Conservation (phyloP, 2,329 filamentous ascomycete species). For the Incumbomyces lentus region DNA sequence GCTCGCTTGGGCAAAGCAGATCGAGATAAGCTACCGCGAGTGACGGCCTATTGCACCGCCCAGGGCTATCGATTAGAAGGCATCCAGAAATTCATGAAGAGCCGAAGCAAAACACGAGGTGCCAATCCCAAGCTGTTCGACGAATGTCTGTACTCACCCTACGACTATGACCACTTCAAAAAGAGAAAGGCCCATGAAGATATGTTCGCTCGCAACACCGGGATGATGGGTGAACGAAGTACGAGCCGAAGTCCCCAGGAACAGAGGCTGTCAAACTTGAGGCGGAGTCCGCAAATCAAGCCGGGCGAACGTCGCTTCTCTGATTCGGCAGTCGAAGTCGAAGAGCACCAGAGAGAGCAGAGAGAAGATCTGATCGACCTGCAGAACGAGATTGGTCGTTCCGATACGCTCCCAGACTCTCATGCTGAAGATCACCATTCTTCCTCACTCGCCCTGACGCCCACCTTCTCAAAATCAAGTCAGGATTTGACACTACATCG, state of each 20-base stretch:
- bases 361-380: conserved; percentile 57
- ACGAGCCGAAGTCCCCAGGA: conserved; percentile 20
- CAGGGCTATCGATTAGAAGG: conserved; percentile 84
- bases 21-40: conserved; percentile 71
- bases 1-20: conserved; percentile 89
- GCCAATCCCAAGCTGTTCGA: conserved; percentile 87
- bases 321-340: conserved; percentile 61
- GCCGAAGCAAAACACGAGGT: conserved; percentile 63
- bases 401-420: conserved; percentile 9
- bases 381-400: conserved; percentile 32
- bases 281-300: conserved; percentile 13
- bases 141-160: conserved; percentile 94
- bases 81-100: conserved; percentile 83
- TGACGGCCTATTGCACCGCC: conserved; percentile 94
- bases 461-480: conserved; percentile 11
- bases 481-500: conserved; percentile 20
- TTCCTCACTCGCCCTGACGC: conserved; percentile 8
- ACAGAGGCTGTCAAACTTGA: conserved; percentile 13
- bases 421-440: conserved; percentile 10
- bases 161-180: conserved; percentile 56
- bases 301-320: conserved; percentile 28
- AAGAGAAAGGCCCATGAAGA: conserved; percentile 35
- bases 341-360: conserved; percentile 46
- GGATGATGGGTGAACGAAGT: conserved; percentile 9
- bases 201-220: conserved; percentile 18